phyloP scores from a whole-genome alignment of 129 eudicot genomes.

The Tanacetum coccineum region DNA sequence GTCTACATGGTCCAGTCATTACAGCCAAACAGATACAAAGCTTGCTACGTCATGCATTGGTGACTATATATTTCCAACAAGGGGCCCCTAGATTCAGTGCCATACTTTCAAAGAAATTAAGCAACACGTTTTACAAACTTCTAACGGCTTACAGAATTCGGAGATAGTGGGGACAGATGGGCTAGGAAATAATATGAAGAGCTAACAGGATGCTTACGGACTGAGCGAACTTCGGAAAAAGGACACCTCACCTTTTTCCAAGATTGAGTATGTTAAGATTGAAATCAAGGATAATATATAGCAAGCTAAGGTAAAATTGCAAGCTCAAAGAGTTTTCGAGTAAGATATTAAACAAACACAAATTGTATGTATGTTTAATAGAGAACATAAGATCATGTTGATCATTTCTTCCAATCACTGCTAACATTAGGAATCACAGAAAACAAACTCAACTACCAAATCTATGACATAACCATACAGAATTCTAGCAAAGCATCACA shows the following conservation, averaged over 20 bases:
- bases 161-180: no score
- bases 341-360: slow-evolving; percentile 1
- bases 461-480: no score
- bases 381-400: background rate
- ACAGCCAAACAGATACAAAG: slow-evolving; percentile 2
- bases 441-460: no score
- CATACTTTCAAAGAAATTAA: no score
- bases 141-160: no score
- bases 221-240: background rate
- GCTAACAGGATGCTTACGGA: no score
- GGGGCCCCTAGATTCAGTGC: background rate
- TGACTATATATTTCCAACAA: background rate
- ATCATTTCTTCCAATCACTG: no score
- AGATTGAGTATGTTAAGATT: background rate
- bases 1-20: no score
- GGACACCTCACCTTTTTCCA: background rate
- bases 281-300: background rate
- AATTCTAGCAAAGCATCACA: no score
- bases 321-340: slow-evolving; percentile 3
- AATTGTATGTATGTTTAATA: background rate
- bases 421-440: no score
- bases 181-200: no score
- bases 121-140: no score
- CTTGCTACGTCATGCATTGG: slow-evolving; percentile 3
- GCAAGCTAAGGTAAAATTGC: background rate